Base-by-base conservation (phyloP, 176 grass and related monocot genomes). In the Eleusine coracana region DNA sequence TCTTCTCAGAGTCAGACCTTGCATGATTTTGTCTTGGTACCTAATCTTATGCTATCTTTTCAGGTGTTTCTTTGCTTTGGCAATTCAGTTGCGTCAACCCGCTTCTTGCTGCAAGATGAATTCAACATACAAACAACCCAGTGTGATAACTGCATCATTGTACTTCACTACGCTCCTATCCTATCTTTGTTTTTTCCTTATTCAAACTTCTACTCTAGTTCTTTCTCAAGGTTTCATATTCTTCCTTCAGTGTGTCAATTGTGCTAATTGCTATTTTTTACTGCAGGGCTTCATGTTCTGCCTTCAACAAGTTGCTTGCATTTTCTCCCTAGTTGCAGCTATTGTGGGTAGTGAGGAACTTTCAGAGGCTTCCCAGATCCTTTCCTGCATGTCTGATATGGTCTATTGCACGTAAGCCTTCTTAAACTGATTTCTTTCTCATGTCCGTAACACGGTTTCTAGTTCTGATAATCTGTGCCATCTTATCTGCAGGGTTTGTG, bases 61-160 rank as follows among this genome's bases (percentile, higher is more conserved):
- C 86, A 99, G 96, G 96, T 94, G 73, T 85, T 90, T 37, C 88
- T 89, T 45, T 99, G 96, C 85, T 99, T 99, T 85, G 96, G 93
- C 20, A 95, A 93, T 87, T 99, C 96, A 61, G 96, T 45, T 18
- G 93, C 91, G 45, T 96, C 96, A 41, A 99, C 96, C 37, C 93
- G 96, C 81, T 99, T 94, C 89, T 84, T 99, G 85, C 89, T 99
- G 45, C 96, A 99, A 95, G 96, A 99, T 81, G 93, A 96, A 87
- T 99, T 99, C 89, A 99, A 99, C 75, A 99, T 99, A 71, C 96
- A 99, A 81, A 99, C 96, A 77, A 99, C 96, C 75, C 71, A 99
- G 76, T 99, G 96, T 10, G 96, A 99, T 74, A 99, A 96, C 88
- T 99, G 93, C 89, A 99, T 99, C 82, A 99, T 99, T 75, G 96